phyloP scores from a whole-genome alignment of 2,329 filamentous ascomycete species.

The Alternaria conjuncta region DNA sequence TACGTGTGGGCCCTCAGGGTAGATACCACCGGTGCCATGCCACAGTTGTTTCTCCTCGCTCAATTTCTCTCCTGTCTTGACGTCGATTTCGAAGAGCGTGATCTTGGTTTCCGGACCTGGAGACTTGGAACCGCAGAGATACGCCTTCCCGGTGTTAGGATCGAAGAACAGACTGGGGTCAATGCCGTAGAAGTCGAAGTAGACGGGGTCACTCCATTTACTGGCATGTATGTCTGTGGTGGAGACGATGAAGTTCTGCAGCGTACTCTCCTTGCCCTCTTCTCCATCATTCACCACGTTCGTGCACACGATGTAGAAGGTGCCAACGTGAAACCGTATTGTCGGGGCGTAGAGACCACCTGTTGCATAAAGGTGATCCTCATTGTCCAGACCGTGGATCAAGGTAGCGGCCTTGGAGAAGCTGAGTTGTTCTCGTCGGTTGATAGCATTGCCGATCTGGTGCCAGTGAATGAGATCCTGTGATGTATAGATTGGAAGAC shows the following conservation, averaged over 20 bases:
- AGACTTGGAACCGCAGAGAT: conserved; percentile 27
- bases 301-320: conserved; percentile 27
- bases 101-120: conserved; percentile 23
- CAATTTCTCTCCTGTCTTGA: conserved; percentile 31
- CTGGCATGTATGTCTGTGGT: conserved; percentile 14
- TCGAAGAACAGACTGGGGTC: conserved; percentile 25
- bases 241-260: conserved; percentile 46
- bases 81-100: conserved; percentile 32
- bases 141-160: conserved; percentile 11
- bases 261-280: conserved; percentile 51
- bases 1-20: conserved; percentile 46
- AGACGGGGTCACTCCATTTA: conserved; percentile 18
- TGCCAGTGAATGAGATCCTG: conserved; percentile 59
- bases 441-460: conserved; percentile 54
- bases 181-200: conserved; percentile 20
- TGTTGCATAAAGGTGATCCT: conserved; percentile 19
- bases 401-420: conserved; percentile 56
- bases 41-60: conserved; percentile 28
- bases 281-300: conserved; percentile 30
- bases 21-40: conserved; percentile 40
- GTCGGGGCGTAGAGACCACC: conserved; percentile 27
- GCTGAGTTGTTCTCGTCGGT: conserved; percentile 54
- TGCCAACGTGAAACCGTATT: conserved; percentile 19
- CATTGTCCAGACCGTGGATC: conserved; percentile 5
- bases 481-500: conserved; percentile 58